A percentile compares a stretch with the other conserved stretches of the same genome.
These are phyloP conservation scores for Manihot esculenta DNA, from an alignment of 441 rosid species.

Conservation along the genomic window DNA sequence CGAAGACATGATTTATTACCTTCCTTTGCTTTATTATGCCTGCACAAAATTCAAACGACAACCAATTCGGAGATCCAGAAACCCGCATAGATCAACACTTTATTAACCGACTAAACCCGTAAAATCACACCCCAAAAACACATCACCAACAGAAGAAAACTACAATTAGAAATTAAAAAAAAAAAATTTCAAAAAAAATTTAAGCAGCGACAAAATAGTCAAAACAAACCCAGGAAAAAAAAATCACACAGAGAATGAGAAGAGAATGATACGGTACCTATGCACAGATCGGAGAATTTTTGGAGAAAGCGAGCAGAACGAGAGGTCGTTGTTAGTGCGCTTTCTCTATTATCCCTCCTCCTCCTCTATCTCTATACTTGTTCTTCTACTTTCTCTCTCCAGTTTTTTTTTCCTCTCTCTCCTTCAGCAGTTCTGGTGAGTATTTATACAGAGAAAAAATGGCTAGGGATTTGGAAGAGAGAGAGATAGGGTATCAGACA, in stretches of 20 bases:
- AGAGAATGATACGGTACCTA: conserved; percentile 8
- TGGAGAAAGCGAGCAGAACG: conserved; percentile 5
- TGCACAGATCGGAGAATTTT: conserved; percentile 38
- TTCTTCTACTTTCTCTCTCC: conserved; percentile 12
- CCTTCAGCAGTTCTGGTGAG: conserved; percentile 26
- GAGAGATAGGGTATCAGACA: conserved; percentile 35
- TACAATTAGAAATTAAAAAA: background rate
- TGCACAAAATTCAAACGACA: conserved; percentile 7
- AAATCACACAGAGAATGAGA: conserved; percentile 5
- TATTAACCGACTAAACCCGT: background rate
- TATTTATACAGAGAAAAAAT: conserved; percentile 45
- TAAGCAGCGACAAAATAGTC: background rate
- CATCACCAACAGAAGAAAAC: background rate
- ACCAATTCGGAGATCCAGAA: conserved; percentile 24
- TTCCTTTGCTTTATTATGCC: background rate
- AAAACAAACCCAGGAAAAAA: background rate
- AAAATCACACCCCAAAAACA: background rate
- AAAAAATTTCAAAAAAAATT: background rate
- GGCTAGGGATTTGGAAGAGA: conserved; percentile 54
- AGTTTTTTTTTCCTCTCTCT: background rate
- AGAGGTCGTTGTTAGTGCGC: conserved; percentile 1
- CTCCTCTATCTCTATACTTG: background rate
- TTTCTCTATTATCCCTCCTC: conserved; percentile 10
- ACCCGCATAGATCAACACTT: background rate
- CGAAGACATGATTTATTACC: conserved; percentile 47